Evolutionary conservation across 2,329 filamentous ascomycete genomes (phyloP), one percentile per base, ranked within the genome.

Genomic region (Monilinia fructicola): DNA sequence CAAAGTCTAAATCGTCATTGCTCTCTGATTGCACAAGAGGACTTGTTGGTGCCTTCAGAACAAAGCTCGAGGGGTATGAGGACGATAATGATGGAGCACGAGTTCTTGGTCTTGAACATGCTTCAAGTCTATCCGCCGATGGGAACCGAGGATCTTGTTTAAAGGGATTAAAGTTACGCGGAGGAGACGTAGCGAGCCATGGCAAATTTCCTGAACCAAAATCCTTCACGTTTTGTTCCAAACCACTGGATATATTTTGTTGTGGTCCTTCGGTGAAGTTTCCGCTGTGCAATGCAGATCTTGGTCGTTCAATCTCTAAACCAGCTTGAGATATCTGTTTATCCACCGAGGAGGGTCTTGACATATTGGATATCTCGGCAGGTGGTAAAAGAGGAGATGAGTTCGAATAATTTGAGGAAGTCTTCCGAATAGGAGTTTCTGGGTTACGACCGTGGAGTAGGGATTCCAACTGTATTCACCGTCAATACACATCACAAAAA

Each of bases 1-100:
- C 82, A 58, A 90, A 81, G 67, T 92, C 88, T 28, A 90, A 75
- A 71, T 95, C 92, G 9, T 92, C 89, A 71, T 93, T 95, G 78
- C 89, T 96, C 74, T 92, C 87, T 53, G 93, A 92, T 74, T 97
- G 89, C 0, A 96, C 93, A 14, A 99, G 81, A 18, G 95, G 95
- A 73, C 93, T 98, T 2, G 95, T 98, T 0, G 95, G 94, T 2
- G 91, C 87, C 78, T 94, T 90, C 69, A 96, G 90, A 42, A 90
- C 84, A 76, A 97, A 97, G 72, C 87, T 93, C 2, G 88, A 90
- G 0, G 90, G 89, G 18, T 91, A 82, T 1, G 92, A 90, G 10
- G 89, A 92, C 3, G 88, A 89, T 12, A 90, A 74, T 0, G 87
- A 88, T 10, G 89, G 88, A 48, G 74, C 74, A 68, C 72, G 70